Evolutionary conservation across 306 rosid genomes (phyloP).

Genomic region (Arachis stenosperma): DNA sequence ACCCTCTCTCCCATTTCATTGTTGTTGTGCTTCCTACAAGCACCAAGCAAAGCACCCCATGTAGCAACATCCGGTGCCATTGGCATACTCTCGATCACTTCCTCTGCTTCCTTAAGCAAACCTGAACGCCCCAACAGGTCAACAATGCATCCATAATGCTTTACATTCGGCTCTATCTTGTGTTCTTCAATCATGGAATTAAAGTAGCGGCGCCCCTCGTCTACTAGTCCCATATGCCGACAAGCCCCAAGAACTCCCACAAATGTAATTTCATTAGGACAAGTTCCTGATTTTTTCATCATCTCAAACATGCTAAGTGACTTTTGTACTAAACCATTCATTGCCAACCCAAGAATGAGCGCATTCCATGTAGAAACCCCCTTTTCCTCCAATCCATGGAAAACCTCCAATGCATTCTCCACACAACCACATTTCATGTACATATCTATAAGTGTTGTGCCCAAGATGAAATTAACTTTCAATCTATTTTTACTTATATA

Average conservation of each 20-base stretch:
- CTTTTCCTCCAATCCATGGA: conserved; percentile 58
- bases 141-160: conserved; percentile 87
- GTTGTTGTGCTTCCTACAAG: conserved; percentile 71
- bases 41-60: conserved; percentile 92
- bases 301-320: conserved; percentile 63
- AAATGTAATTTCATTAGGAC: conserved; percentile 86
- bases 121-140: conserved; percentile 92
- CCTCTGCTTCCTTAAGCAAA: conserved; percentile 80
- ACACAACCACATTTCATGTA: conserved; percentile 85
- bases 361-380: conserved; percentile 88
- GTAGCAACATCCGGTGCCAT: conserved; percentile 75
- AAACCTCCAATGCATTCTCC: conserved; percentile 66
- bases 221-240: conserved; percentile 84
- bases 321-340: conserved; percentile 69
- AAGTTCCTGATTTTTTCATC: conserved; percentile 53
- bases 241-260: conserved; percentile 87
- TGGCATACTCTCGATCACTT: conserved; percentile 72
- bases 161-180: conserved; percentile 69
- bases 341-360: conserved; percentile 76
- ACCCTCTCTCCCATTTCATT: conserved; percentile 73
- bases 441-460: conserved; percentile 45
- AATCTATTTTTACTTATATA: conserved; percentile 54
- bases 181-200: conserved; percentile 64
- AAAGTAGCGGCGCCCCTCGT: conserved; percentile 72
- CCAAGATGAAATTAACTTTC: conserved; percentile 39